Evolutionary conservation across 2,329 filamentous ascomycete genomes (phyloP).

Genomic region (Diplodia mutila): DNA sequence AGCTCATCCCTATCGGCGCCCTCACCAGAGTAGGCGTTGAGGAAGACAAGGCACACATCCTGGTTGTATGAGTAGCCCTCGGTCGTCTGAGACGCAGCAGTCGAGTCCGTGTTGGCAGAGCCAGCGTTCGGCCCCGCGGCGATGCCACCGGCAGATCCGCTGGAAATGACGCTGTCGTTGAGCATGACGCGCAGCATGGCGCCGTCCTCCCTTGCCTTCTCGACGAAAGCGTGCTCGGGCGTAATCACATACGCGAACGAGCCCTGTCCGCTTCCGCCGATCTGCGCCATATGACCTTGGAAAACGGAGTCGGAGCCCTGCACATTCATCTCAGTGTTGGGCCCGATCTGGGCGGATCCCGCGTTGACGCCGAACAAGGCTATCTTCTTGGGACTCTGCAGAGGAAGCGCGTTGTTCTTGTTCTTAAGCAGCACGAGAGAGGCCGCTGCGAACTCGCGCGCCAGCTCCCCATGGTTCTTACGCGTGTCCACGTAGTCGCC

Average conservation of each 20-base stretch:
- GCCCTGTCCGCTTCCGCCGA: constrained; percentile 48
- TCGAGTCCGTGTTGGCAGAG: not conserved
- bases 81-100: constrained; percentile 18
- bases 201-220: constrained; percentile 15
- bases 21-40: constrained; percentile 25
- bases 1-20: constrained; percentile 22
- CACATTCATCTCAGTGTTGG: constrained; percentile 37
- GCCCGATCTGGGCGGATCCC: constrained; percentile 54
- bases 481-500: constrained; percentile 34
- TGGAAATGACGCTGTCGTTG: constrained; percentile 19
- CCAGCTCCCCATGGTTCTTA: constrained; percentile 39
- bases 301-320: constrained; percentile 40
- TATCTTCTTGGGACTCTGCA: constrained; percentile 56
- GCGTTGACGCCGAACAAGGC: constrained; percentile 56
- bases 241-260: constrained; percentile 45
- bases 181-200: constrained; percentile 20
- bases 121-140: not conserved
- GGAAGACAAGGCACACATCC: constrained; percentile 25
- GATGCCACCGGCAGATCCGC: not conserved
- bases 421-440: constrained; percentile 56
- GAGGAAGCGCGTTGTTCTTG: constrained; percentile 51
- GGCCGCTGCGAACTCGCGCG: constrained; percentile 47
- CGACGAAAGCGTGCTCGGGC: constrained; percentile 48
- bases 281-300: constrained; percentile 49
- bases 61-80: constrained; percentile 25